A percentile compares a stretch with the other conserved stretches of the same genome.
Evolutionary conservation across 345 rosid species (phyloP).

Genomic region (Arabidopsis thaliana): DNA sequence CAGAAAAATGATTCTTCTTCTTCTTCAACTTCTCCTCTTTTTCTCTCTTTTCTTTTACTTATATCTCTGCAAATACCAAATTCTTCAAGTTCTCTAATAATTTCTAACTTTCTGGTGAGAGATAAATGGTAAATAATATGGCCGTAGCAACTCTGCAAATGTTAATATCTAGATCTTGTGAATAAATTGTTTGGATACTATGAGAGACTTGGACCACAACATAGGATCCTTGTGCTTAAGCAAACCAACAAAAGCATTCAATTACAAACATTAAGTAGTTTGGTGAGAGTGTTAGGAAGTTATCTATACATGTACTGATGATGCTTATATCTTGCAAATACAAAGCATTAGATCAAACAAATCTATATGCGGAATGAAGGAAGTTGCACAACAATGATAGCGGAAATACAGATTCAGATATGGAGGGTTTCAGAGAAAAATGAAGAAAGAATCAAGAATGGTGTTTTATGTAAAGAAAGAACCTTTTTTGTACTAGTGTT

Average conservation of each 20-base stretch:
- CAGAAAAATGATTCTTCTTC: conserved; percentile 6
- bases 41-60: background rate
- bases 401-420: background rate
- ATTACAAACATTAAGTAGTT: conserved; percentile 16
- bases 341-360: conserved; percentile 26
- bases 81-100: background rate
- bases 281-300: background rate
- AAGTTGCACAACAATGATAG: conserved; percentile 9
- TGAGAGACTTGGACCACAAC: conserved; percentile 22
- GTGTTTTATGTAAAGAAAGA: conserved; percentile 31
- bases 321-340: background rate
- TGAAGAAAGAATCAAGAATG: conserved; percentile 37
- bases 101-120: background rate
- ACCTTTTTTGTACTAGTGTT: conserved; percentile 28
- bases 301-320: conserved; percentile 28
- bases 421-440: background rate
- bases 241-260: conserved; percentile 24
- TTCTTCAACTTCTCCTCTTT: conserved; percentile 28
- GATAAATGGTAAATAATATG: background rate
- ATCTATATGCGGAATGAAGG: conserved; percentile 11
- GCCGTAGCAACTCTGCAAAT: background rate
- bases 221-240: conserved; percentile 12
- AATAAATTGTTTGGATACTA: background rate
- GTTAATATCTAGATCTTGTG: background rate
- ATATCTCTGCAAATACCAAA: conserved; percentile 4